phyloP scores from a whole-genome alignment of 2,329 filamentous ascomycete species.

The Onygena corvina region DNA sequence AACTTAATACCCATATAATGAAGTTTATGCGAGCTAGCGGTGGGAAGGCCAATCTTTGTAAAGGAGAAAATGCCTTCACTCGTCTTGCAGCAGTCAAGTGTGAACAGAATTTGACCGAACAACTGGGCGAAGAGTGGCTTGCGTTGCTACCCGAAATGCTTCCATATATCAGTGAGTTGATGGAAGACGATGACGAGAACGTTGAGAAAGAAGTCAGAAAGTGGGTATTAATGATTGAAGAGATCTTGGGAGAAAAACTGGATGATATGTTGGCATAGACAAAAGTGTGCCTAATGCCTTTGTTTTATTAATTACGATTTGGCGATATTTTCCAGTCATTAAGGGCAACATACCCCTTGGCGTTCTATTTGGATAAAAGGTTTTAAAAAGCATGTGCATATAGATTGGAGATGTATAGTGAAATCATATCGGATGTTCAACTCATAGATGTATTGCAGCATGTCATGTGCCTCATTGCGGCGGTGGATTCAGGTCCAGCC shows the following conservation, averaged over 20 bases:
- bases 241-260: conserved; percentile 75
- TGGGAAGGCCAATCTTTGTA: conserved; percentile 18
- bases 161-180: conserved; percentile 85
- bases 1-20: conserved; percentile 67
- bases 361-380: conserved; percentile 2
- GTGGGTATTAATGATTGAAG: conserved; percentile 87
- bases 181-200: conserved; percentile 90
- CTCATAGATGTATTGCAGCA: not conserved
- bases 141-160: conserved; percentile 86
- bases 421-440: not conserved
- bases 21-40: conserved; percentile 56
- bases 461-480: conserved; percentile 22
- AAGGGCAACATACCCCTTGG: not conserved
- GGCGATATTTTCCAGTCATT: not conserved
- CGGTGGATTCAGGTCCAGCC: conserved; percentile 49
- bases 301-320: not conserved
- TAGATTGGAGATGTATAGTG: conserved; percentile 1
- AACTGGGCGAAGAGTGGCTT: conserved; percentile 87
- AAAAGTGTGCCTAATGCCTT: not conserved
- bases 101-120: conserved; percentile 66
- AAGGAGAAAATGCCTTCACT: conserved; percentile 53
- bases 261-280: conserved; percentile 81
- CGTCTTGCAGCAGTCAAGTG: conserved; percentile 71
- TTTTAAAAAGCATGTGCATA: conserved; percentile 7
- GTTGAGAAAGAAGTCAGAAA: conserved; percentile 80